Evolutionary conservation across 177 flowering plant genomes (phyloP), one percentile per base, ranked within the genome.

Genomic region (Tripterygium wilfordii): DNA sequence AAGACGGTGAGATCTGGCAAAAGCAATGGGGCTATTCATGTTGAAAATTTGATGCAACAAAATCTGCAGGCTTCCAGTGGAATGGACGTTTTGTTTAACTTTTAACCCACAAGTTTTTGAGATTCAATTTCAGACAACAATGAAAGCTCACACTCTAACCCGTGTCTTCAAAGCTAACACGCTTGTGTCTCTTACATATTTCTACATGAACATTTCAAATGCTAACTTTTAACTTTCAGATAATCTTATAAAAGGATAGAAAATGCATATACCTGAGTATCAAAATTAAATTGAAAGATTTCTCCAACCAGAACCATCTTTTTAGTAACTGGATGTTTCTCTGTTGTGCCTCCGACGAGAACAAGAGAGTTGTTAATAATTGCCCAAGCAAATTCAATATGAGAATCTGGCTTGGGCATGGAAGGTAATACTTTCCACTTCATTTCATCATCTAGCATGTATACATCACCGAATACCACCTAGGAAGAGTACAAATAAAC

Each of bases 351-450:
- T 44, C 97, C 97, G 31, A 64, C 77, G 28, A 92, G 70, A 16
- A 88, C 60, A 43, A 92, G 70, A 22, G 98, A 86, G 54, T 78
- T 79, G 66, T 89, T 86, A 40, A 86, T 79, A 29, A 92, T 36
- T 15, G 60, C 63, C 99, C 99, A 92, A 32, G 97, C 77, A 65
- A 76, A 89, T 66, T 89, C 99, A 54, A 89, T 92, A 49, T 92
- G 99, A 25, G 99, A 92, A 57, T 89, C 65, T 0, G 96, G 95
- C 67, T 92, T 92, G 58, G 99, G 99, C 97, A 86, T 82, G 2
- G 95, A 64, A 50, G 91, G 85, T 21, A 86, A 49, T 2, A 46
- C 59, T 55, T 82, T 84, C 99, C 96, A 92, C 67, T 79, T 81
- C 91, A 75, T 89, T 25, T 77, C 85, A 45, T 75, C 80, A 58